Conservation (phyloP, 2,329 filamentous ascomycete genomes). For the Cytospora piceae region DNA sequence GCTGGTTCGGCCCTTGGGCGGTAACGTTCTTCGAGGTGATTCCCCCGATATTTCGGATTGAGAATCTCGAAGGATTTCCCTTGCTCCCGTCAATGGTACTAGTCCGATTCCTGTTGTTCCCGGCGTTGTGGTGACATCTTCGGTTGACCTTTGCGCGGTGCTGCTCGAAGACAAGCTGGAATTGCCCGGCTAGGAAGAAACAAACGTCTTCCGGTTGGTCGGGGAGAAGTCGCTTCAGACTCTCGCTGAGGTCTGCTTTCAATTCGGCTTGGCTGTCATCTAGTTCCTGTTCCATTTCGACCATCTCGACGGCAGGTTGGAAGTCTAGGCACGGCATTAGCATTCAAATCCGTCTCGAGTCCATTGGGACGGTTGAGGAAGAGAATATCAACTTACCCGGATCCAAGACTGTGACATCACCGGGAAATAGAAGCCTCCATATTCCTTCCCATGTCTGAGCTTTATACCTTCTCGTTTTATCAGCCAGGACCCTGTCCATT, state of each 20-base stretch:
- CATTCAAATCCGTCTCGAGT: neutral
- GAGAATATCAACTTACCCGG: conserved; percentile 10
- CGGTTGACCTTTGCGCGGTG: conserved; percentile 28
- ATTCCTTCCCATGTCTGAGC: conserved; percentile 23
- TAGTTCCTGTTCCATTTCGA: conserved; percentile 28
- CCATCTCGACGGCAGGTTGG: conserved; percentile 25
- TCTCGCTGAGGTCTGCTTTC: conserved; percentile 26
- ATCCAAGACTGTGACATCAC: conserved; percentile 20
- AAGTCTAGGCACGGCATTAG: conserved; percentile 20
- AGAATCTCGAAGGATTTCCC: conserved; percentile 18
- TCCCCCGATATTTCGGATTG: conserved; percentile 10
- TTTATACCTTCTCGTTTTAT: conserved; percentile 5
- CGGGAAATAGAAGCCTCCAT: conserved; percentile 27
- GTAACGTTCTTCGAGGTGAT: neutral
- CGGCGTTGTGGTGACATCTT: conserved; percentile 20
- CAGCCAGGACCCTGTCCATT: conserved; percentile 21
- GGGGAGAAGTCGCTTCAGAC: conserved; percentile 22
- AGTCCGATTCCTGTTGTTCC: neutral
- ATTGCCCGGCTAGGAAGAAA: conserved; percentile 27
- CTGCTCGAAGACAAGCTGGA: conserved; percentile 30
- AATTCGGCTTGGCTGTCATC: conserved; percentile 27
- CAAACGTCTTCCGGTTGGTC: conserved; percentile 24
- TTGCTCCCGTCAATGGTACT: conserved; percentile 12
- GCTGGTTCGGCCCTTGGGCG: conserved; percentile 12
- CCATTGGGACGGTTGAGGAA: neutral